Percentiles rank a stretch among this genome's conserved stretches.
Evolutionary conservation across 805 yeast species (phyloP).

Genomic region (Metschnikowia noctiluminum): DNA sequence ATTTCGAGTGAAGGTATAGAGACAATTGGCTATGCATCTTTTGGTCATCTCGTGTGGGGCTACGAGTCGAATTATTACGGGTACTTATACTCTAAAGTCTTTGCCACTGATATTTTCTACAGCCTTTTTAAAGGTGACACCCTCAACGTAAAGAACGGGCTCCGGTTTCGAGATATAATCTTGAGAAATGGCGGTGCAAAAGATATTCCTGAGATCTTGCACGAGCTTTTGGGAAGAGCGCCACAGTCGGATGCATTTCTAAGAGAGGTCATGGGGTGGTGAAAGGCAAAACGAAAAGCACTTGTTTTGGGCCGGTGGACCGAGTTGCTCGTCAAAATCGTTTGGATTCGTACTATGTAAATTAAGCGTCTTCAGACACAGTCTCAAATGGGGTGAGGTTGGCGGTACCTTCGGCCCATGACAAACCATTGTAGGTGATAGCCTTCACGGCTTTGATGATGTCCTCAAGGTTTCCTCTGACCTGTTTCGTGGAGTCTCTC

Average conservation of each 20-base stretch:
- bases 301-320: not conserved
- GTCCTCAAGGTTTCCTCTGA: constrained; percentile 81
- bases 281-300: not conserved
- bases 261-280: constrained; percentile 45
- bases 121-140: constrained; percentile 66
- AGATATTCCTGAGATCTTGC: constrained; percentile 63
- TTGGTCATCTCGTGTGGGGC: constrained; percentile 78
- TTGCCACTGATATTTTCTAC: constrained; percentile 79
- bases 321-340: not conserved
- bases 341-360: not conserved
- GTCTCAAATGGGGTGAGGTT: constrained; percentile 65
- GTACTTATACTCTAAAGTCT: constrained; percentile 82
- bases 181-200: constrained; percentile 69
- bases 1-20: constrained; percentile 50
- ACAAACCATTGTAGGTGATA: constrained; percentile 66
- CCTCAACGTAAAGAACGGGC: constrained; percentile 44
- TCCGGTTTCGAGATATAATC: constrained; percentile 65
- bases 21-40: constrained; percentile 67
- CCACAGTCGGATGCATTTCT: constrained; percentile 74
- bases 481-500: constrained; percentile 95
- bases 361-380: constrained; percentile 15
- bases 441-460: constrained; percentile 67
- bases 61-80: constrained; percentile 87
- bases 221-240: constrained; percentile 67
- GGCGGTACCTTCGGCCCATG: constrained; percentile 87